Percentiles rank a stretch among this genome's conserved stretches.
These are phyloP conservation scores for Plasmodium coatneyi DNA, from an alignment of 169 alveolate genomes.

Conservation along the genomic window DNA sequence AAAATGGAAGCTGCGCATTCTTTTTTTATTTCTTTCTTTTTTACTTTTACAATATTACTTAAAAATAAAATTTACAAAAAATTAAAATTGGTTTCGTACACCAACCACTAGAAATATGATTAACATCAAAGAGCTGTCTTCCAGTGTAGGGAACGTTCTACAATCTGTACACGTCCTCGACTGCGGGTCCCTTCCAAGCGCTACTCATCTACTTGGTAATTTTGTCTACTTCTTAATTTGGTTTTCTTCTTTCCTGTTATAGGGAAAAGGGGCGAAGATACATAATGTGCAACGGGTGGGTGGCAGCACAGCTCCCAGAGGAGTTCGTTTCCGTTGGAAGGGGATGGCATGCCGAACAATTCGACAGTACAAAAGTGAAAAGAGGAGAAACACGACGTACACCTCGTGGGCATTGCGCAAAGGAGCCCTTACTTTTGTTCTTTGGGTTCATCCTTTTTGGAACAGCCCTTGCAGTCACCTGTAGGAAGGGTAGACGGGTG, in stretches of 20 bases:
- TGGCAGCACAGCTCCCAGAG: neutral
- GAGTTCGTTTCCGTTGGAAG: neutral
- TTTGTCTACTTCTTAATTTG: constrained; percentile 5
- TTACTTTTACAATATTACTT: neutral
- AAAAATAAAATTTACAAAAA: constrained; percentile 36
- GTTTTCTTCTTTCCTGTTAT: constrained; percentile 42
- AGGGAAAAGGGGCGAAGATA: neutral
- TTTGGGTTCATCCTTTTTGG: neutral
- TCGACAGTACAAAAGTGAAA: neutral
- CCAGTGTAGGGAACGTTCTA: neutral
- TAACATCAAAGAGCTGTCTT: neutral
- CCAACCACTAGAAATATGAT: neutral
- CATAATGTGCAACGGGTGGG: neutral
- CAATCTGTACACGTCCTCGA: neutral
- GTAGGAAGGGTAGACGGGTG: neutral
- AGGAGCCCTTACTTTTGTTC: neutral
- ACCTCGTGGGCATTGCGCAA: neutral
- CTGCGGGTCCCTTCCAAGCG: neutral
- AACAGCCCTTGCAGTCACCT: neutral
- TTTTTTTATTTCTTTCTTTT: neutral
- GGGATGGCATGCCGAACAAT: neutral
- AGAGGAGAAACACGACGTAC: neutral
- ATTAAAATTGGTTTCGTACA: neutral
- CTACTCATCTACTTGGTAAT: neutral
- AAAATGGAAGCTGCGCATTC: neutral